These are phyloP conservation scores for Ceratobasidium sp. DNA, from an alignment of 1,284 basidiomycete species.

Conservation along the genomic window DNA sequence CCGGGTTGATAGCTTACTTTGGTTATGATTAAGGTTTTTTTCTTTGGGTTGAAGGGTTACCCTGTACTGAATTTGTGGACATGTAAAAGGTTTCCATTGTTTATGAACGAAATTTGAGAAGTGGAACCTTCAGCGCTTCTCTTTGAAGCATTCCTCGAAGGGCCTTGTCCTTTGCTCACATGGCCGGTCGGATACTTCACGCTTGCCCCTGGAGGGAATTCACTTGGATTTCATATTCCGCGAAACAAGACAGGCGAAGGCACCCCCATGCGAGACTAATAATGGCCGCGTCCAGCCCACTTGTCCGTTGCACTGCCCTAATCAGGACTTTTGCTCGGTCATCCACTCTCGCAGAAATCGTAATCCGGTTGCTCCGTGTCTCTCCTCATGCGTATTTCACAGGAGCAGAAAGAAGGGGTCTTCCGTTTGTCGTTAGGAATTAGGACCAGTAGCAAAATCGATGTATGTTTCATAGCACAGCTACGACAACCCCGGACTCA, in stretches of 20 bases:
- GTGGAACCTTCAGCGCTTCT: too few relatives aligned
- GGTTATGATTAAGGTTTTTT: neutral
- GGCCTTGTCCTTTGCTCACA: constrained; percentile 70
- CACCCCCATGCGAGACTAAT: constrained; percentile 76
- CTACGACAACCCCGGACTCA: neutral
- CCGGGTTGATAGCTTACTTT: neutral
- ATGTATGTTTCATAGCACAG: neutral
- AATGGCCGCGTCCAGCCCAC: constrained; percentile 81
- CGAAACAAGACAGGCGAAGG: constrained; percentile 70
- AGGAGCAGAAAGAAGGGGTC: constrained; percentile 58
- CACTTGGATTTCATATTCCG: constrained; percentile 59
- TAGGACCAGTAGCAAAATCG: neutral
- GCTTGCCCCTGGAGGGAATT: constrained; percentile 65
- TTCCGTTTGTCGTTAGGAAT: constrained; percentile 38
- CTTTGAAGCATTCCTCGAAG: constrained; percentile 70
- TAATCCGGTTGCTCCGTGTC: constrained; percentile 71
- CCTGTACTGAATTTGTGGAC: too few relatives aligned
- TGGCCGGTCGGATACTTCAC: constrained; percentile 76
- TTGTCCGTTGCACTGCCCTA: constrained; percentile 80
- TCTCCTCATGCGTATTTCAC: constrained; percentile 70
- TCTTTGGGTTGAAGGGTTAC: neutral
- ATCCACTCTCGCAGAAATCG: constrained; percentile 76
- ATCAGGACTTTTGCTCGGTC: constrained; percentile 78
- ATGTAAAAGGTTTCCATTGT: too few relatives aligned
- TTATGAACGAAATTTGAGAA: too few relatives aligned